phyloP scores from a whole-genome alignment of 768 basidiomycete genomes.

The Leucocoprinus sp. region DNA sequence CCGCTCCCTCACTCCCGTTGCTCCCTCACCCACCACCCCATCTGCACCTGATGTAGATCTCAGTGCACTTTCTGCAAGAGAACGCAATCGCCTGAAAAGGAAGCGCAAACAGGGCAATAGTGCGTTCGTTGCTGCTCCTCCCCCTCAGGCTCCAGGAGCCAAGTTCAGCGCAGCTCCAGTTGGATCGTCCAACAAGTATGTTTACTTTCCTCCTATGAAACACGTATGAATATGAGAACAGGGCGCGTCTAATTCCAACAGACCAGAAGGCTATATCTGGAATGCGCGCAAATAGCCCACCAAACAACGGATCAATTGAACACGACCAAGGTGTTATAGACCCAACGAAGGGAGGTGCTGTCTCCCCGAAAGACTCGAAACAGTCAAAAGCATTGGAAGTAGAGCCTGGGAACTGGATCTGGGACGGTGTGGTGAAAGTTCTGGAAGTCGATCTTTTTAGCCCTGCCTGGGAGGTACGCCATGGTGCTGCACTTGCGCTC shows the following conservation, averaged over 20 bases:
- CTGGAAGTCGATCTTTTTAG: constrained; percentile 81
- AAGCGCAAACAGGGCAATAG: constrained; percentile 86
- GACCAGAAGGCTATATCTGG: constrained; percentile 44
- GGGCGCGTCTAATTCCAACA: constrained; percentile 65
- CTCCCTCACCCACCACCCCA: constrained; percentile 39
- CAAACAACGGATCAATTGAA: constrained; percentile 31
- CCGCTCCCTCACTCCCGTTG: constrained; percentile 40
- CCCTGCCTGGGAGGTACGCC: constrained; percentile 86
- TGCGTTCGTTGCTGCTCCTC: constrained; percentile 72
- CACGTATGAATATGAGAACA: constrained; percentile 20
- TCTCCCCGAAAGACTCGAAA: constrained; percentile 69
- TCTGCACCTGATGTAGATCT: constrained; percentile 38
- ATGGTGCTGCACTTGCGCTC: constrained; percentile 88
- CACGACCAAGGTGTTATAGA: constrained; percentile 69
- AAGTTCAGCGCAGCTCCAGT: constrained; percentile 55
- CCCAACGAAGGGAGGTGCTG: constrained; percentile 78
- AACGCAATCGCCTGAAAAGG: constrained; percentile 88
- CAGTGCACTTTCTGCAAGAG: constrained; percentile 74
- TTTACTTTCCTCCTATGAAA: background rate
- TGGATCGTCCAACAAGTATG: constrained; percentile 54
- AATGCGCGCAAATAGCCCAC: constrained; percentile 55
- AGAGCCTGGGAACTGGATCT: constrained; percentile 68
- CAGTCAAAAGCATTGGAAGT: constrained; percentile 75
- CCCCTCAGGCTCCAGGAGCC: constrained; percentile 47
- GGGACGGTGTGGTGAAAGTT: constrained; percentile 75